phyloP scores from a whole-genome alignment of 306 rosid species.

The Casuarina cunninghamiana region DNA sequence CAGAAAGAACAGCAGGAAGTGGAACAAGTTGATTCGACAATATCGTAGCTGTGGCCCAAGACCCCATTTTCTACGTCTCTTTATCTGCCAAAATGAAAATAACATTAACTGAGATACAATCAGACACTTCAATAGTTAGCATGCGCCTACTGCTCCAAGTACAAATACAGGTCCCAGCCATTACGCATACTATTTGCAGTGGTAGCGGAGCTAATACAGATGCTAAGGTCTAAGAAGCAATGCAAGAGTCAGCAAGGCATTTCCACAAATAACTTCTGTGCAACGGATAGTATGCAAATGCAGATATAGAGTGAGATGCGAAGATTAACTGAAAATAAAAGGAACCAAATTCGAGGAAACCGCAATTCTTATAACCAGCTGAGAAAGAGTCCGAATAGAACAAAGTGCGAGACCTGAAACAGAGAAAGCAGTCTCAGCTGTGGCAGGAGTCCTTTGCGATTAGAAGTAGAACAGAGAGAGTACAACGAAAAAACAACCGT shows the following conservation, averaged over 20 bases:
- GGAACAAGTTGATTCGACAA: slow-evolving; percentile 29
- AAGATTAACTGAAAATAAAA: not conserved
- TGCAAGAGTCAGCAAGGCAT: not conserved
- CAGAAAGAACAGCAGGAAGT: slow-evolving; percentile 19
- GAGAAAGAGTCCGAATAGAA: not conserved
- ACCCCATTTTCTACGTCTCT: slow-evolving; percentile 37
- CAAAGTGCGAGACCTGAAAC: not conserved
- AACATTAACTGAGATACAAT: not conserved
- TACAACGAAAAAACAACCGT: not conserved
- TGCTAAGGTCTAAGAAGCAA: not conserved
- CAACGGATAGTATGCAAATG: not conserved
- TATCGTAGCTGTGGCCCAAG: slow-evolving; percentile 37
- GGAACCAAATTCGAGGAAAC: not conserved
- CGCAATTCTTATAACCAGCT: not conserved
- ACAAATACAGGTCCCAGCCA: not conserved
- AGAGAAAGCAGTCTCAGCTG: not conserved
- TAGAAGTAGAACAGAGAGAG: not conserved
- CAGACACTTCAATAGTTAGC: not conserved
- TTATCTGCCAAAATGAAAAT: slow-evolving; percentile 12
- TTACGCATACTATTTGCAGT: not conserved
- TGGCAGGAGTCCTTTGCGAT: not conserved
- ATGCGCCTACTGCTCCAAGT: not conserved
- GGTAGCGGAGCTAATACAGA: not conserved
- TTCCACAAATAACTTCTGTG: not conserved
- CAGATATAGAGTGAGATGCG: too few species aligned